Conservation (phyloP, 2,329 filamentous ascomycete species). For the Penicillium sp. region DNA sequence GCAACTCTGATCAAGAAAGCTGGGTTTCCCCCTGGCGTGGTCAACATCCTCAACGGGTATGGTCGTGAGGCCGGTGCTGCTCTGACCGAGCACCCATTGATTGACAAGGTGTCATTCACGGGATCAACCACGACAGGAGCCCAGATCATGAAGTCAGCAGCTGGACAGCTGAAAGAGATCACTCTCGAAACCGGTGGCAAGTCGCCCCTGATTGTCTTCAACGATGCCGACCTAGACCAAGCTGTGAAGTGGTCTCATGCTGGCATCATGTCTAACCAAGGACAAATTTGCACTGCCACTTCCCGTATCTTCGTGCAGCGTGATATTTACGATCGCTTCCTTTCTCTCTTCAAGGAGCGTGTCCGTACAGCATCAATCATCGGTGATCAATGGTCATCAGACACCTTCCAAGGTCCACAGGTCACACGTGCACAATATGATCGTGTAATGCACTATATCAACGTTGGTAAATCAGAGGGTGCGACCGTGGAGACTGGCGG, state of each 20-base stretch:
- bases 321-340: constrained; percentile 31
- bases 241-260: constrained; percentile 45
- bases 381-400: constrained; percentile 1
- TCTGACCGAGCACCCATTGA: constrained; percentile 1
- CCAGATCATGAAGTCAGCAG: constrained; percentile 7
- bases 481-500: constrained; percentile 32
- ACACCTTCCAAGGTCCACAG: constrained; percentile 12
- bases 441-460: constrained; percentile 11
- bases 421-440: constrained; percentile 9
- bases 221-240: constrained; percentile 48
- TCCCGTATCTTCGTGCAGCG: constrained; percentile 66
- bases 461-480: constrained; percentile 35
- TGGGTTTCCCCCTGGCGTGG: constrained; percentile 25
- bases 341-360: constrained; percentile 31
- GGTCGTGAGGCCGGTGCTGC: constrained; percentile 20
- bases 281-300: constrained; percentile 68
- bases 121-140: constrained; percentile 12
- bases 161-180: constrained; percentile 42
- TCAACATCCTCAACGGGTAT: constrained; percentile 24
- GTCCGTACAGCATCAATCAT: constrained; percentile 1
- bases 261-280: constrained; percentile 61
- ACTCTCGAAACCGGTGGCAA: constrained; percentile 55
- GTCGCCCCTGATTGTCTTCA: constrained; percentile 44
- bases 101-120: constrained; percentile 12
- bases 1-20: constrained; percentile 23